Evolutionary conservation across 768 basidiomycete species (phyloP).

Genomic region (Dictyophora rubrovolvata): DNA sequence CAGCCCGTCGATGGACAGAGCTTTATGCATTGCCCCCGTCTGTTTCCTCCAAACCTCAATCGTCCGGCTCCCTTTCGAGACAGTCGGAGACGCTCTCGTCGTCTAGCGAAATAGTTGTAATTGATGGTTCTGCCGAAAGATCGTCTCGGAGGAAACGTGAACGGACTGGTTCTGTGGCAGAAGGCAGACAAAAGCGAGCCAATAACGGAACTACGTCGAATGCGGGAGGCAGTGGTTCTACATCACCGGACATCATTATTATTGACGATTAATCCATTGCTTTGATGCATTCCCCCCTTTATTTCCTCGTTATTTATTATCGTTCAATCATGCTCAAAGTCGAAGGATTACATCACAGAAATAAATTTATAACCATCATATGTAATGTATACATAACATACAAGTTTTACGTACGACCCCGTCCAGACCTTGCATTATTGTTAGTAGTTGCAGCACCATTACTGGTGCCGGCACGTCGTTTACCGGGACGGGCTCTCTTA

Average conservation of each 20-base stretch:
- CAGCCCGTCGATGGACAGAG: conserved; percentile 69
- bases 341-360: too few species aligned
- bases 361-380: background rate
- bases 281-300: background rate
- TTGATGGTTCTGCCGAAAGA: conserved; percentile 7
- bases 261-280: conserved; percentile 1
- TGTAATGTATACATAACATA: background rate
- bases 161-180: background rate
- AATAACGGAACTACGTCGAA: background rate
- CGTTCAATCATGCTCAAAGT: too few species aligned
- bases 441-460: background rate
- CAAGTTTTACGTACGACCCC: background rate
- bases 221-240: background rate
- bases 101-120: background rate
- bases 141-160: conserved; percentile 4
- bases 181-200: conserved; percentile 6
- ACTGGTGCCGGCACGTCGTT: conserved; percentile 17
- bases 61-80: conserved; percentile 12
- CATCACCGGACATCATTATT: conserved; percentile 4
- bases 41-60: conserved; percentile 17
- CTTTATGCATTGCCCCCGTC: conserved; percentile 50
- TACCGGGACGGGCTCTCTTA: conserved; percentile 43
- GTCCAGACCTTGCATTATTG: background rate
- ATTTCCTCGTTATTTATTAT: background rate
- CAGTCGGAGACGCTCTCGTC: background rate